A percentile compares a stretch with the other conserved stretches of the same genome.
Conservation (phyloP, 495 filamentous ascomycete species). For the Schizothecium vesticola region DNA sequence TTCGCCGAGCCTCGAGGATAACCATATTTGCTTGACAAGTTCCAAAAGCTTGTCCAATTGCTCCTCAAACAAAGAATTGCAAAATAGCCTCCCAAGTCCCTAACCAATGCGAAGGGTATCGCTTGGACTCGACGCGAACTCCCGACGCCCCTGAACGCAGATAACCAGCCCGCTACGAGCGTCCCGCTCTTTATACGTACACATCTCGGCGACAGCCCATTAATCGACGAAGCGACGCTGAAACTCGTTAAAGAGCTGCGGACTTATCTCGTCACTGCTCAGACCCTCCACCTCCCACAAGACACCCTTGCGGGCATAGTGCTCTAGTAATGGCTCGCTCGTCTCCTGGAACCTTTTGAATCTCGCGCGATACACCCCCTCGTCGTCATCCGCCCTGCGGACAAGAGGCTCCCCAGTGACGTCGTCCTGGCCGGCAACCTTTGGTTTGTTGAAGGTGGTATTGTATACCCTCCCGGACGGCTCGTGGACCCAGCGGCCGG, state of each 20-base stretch:
- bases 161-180: neutral
- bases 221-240: slow-evolving; percentile 58
- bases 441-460: slow-evolving; percentile 81
- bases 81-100: neutral
- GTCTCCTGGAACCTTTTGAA: slow-evolving; percentile 81
- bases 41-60: neutral
- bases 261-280: slow-evolving; percentile 89
- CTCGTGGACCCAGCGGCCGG: slow-evolving; percentile 88
- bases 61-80: neutral
- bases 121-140: neutral
- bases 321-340: slow-evolving; percentile 75
- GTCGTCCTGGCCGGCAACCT: slow-evolving; percentile 77
- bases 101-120: neutral
- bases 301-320: slow-evolving; percentile 82
- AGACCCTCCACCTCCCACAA: slow-evolving; percentile 83
- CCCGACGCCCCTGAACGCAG: neutral
- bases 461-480: slow-evolving; percentile 92
- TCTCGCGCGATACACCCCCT: slow-evolving; percentile 76
- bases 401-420: slow-evolving; percentile 83
- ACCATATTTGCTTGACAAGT: neutral
- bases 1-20: too few species aligned
- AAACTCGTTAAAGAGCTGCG: slow-evolving; percentile 75
- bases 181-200: neutral
- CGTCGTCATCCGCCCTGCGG: slow-evolving; percentile 76
- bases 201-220: neutral